phyloP scores from a whole-genome alignment of 176 grass and related monocot species.

The Aegilops sharonensis region DNA sequence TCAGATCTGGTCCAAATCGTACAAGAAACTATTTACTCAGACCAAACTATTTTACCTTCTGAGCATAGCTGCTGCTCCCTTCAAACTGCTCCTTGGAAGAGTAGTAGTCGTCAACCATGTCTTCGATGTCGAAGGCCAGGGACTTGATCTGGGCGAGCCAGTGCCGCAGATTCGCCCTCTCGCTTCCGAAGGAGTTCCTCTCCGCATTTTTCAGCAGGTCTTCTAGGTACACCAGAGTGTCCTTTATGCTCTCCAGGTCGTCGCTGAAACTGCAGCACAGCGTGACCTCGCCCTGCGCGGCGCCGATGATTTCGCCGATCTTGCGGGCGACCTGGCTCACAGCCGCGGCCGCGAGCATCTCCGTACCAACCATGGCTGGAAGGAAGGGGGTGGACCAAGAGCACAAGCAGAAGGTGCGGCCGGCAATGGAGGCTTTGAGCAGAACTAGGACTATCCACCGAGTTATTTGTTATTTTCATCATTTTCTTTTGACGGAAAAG shows the following conservation, averaged over 20 bases:
- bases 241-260: slow-evolving; percentile 34
- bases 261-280: slow-evolving; percentile 46
- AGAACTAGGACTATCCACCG: background rate
- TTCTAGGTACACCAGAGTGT: slow-evolving; percentile 37
- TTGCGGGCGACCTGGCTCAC: slow-evolving; percentile 46
- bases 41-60: slow-evolving; percentile 16
- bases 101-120: slow-evolving; percentile 42
- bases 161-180: slow-evolving; percentile 32
- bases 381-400: background rate
- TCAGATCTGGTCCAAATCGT: background rate
- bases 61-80: slow-evolving; percentile 7
- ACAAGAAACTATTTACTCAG: background rate
- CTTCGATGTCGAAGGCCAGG: slow-evolving; percentile 47
- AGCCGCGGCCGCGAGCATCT: slow-evolving; percentile 41
- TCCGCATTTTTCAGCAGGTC: slow-evolving; percentile 38
- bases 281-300: slow-evolving; percentile 32
- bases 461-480: background rate
- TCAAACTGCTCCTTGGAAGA: slow-evolving; percentile 36
- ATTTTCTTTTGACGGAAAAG: too few species aligned
- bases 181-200: slow-evolving; percentile 40
- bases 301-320: slow-evolving; percentile 24
- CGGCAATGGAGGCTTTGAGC: background rate
- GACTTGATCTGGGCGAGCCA: slow-evolving; percentile 48
- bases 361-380: slow-evolving; percentile 30
- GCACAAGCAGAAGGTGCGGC: background rate